Evolutionary conservation across 2,329 filamentous ascomycete genomes (phyloP).

Genomic region (Beauveria rudraprayagi): DNA sequence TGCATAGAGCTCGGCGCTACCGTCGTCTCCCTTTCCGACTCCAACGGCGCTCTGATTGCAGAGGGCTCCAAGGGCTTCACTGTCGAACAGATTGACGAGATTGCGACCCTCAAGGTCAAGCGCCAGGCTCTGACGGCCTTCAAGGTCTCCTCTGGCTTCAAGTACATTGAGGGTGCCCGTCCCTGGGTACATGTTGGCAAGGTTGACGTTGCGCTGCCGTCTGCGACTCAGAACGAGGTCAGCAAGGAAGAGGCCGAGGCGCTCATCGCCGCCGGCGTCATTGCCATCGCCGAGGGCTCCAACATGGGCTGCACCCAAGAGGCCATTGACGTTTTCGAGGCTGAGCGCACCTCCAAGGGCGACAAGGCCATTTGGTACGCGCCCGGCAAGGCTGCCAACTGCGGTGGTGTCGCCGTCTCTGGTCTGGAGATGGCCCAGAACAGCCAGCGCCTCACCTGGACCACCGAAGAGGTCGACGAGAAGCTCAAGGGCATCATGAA

Average conservation of each 20-base stretch:
- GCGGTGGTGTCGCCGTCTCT: constrained; percentile 92
- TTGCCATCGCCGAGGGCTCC: constrained; percentile 90
- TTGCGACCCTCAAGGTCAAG: constrained; percentile 79
- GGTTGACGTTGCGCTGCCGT: constrained; percentile 87
- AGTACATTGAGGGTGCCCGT: constrained; percentile 77
- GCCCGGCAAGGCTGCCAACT: constrained; percentile 94
- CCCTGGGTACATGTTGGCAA: constrained; percentile 87
- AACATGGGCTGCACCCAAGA: constrained; percentile 99
- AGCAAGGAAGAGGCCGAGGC: constrained; percentile 80
- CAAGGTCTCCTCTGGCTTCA: constrained; percentile 56
- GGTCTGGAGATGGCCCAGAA: constrained; percentile 99
- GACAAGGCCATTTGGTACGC: constrained; percentile 81
- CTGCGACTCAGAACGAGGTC: constrained; percentile 96
- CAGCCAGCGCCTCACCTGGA: constrained; percentile 79
- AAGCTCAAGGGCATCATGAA: constrained; percentile 95
- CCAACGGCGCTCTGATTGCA: constrained; percentile 74
- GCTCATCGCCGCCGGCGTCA: constrained; percentile 66
- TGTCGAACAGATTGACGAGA: constrained; percentile 67
- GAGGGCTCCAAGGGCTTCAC: constrained; percentile 64
- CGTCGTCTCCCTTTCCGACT: constrained; percentile 90
- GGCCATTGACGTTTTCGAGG: constrained; percentile 90
- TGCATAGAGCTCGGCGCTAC: constrained; percentile 90
- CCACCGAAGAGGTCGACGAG: constrained; percentile 78
- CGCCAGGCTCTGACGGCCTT: constrained; percentile 75
- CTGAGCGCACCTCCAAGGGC: constrained; percentile 61